Percentiles rank a stretch among this genome's conserved stretches.
Evolutionary conservation across 495 filamentous ascomycete genomes (phyloP).

Genomic region (Trichodelitschia bisporula): DNA sequence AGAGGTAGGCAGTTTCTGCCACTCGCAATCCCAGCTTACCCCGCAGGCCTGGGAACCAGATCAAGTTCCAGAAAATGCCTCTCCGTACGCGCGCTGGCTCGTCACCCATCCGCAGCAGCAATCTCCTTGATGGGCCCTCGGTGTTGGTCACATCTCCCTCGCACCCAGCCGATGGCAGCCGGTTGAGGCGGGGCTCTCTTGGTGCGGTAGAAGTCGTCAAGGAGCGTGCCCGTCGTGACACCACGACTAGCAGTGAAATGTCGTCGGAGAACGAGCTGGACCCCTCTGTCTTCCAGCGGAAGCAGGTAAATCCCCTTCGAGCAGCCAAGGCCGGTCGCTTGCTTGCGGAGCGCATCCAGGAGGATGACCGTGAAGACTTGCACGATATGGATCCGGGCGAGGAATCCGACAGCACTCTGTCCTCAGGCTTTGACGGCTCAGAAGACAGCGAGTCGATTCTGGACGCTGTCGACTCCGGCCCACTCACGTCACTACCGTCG

Average conservation of each 20-base stretch:
- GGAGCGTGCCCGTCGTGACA: conserved; percentile 55
- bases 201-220: conserved; percentile 50
- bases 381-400: conserved; percentile 30
- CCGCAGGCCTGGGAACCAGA: conserved; percentile 41
- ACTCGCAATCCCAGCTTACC: conserved; percentile 14
- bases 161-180: conserved; percentile 21
- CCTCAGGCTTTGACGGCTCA: conserved; percentile 43
- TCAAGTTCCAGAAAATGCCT: conserved; percentile 89
- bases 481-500: too few relatives aligned
- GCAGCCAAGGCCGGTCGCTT: conserved; percentile 20
- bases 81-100: conserved; percentile 67
- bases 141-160: conserved; percentile 19
- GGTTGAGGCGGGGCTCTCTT: conserved; percentile 45
- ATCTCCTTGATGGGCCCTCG: conserved; percentile 9
- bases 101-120: conserved; percentile 46
- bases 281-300: conserved; percentile 35
- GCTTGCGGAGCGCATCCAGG: conserved; percentile 20
- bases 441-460: conserved; percentile 35
- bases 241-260: conserved; percentile 75
- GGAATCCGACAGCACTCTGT: conserved; percentile 38
- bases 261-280: conserved; percentile 78
- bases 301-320: conserved; percentile 26
- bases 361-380: conserved; percentile 14
- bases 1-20: too few relatives aligned
- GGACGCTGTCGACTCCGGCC: conserved; percentile 22